Evolutionary conservation across 768 basidiomycete genomes (phyloP).

Genomic region (Mycena belliarum): DNA sequence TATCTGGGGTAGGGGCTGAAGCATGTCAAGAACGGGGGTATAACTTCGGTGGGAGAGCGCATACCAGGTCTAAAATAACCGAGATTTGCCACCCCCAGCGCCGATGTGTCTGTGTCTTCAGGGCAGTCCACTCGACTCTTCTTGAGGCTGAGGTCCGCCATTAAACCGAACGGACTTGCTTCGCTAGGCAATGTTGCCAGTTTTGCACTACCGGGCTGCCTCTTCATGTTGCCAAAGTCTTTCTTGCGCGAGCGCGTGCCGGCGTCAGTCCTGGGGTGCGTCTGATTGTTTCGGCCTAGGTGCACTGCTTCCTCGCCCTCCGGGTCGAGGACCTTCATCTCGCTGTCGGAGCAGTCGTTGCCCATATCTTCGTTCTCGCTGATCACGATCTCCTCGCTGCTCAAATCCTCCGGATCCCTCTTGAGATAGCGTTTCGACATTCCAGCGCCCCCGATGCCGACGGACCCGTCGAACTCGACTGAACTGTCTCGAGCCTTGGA

Average conservation of each 20-base stretch:
- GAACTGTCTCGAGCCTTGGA: slow-evolving; percentile 70
- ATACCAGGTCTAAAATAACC: slow-evolving; percentile 69
- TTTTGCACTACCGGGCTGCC: slow-evolving; percentile 41
- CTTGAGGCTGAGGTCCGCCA: slow-evolving; percentile 63
- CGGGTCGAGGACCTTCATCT: slow-evolving; percentile 43
- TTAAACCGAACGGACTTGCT: slow-evolving; percentile 73
- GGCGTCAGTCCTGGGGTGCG: slow-evolving; percentile 38
- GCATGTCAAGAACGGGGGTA: slow-evolving; percentile 8
- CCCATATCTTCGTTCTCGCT: slow-evolving; percentile 36
- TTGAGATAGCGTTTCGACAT: slow-evolving; percentile 53
- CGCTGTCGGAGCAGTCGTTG: too few relatives aligned
- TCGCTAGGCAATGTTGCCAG: slow-evolving; percentile 60
- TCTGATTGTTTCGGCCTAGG: slow-evolving; percentile 19
- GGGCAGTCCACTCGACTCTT: slow-evolving; percentile 32
- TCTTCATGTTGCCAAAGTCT: too few relatives aligned
- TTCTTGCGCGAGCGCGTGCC: slow-evolving; percentile 33
- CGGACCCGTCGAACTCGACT: slow-evolving; percentile 65
- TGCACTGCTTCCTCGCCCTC: slow-evolving; percentile 40
- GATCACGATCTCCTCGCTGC: slow-evolving; percentile 36
- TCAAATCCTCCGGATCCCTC: slow-evolving; percentile 45
- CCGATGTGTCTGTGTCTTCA: slow-evolving; percentile 43
- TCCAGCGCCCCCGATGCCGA: slow-evolving; percentile 59
- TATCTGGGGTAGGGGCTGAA: slow-evolving; percentile 29
- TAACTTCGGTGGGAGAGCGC: slow-evolving; percentile 23
- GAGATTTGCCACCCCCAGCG: slow-evolving; percentile 65